Evolutionary conservation across 2,329 filamentous ascomycete species (phyloP), one percentile per base, ranked within the genome.

Genomic region (Trichophyton mentagrophytes): DNA sequence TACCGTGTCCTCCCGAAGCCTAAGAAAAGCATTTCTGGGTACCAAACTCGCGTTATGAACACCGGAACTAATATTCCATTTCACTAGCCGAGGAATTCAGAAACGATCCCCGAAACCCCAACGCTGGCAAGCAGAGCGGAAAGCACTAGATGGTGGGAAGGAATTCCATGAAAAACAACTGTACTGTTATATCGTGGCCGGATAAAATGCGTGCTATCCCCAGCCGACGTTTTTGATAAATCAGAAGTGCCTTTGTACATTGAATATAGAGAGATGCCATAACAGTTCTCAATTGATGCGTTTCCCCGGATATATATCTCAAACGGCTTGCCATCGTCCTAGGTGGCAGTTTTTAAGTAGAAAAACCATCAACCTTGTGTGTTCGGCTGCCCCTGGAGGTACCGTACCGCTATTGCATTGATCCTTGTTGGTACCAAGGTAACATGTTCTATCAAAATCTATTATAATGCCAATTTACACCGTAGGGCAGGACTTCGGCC

Each of bases 21-120:
- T 11, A 6, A 27, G 15, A 49, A 15, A 36, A 13, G 9, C 20
- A 15, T 3, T 25, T 51, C 20, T 22, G 20, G 9, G 20, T 5
- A 27, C 11, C 46, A 15, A 9, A 15, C 22, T 5, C 20, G 33
- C n/a, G 11, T 8, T 30, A 36, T 55, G 51, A 20, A 20, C 3
- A 55, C 3, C 27, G 15, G 33, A 36, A 38, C 51, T 55, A 36
- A 55, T 20, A 15, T 9, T 17, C 3, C n/a, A 15, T 51, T 13
- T 53, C 6, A 38, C 15, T 60, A 97, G 92, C 85, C 80, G 89
- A 88, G 70, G 90, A 97, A 80, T 96, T 84, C 85, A 95, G 91
- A 86, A 95, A 96, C 82, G 92, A 97, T 79, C 90, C 91, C 67
- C 86, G 91, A 77, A 96, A 96, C 69, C 76, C 76, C 63, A 74